phyloP scores from a whole-genome alignment of 169 alveolate genomes.

The Hepatocystis sp. region DNA sequence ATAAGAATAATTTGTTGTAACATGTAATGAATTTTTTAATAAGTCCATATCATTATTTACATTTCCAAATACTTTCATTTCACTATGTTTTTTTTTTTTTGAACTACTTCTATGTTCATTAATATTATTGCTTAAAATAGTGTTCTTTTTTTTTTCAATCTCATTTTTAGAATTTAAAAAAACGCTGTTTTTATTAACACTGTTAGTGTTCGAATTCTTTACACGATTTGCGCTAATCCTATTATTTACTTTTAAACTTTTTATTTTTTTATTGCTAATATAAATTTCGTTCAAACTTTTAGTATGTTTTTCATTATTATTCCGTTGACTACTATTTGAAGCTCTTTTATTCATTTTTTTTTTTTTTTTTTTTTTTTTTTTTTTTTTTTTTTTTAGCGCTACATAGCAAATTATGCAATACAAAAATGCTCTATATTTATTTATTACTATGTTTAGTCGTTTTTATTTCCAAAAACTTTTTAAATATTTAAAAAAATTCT shows the following conservation, averaged over 20 bases:
- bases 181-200: constrained; percentile 5
- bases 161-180: constrained; percentile 48
- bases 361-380: constrained; percentile 11
- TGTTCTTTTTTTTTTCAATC: constrained; percentile 8
- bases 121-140: constrained; percentile 3
- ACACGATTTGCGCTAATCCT: neutral
- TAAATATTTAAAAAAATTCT: neutral
- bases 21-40: constrained; percentile 2
- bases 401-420: constrained; percentile 10
- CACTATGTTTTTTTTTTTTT: constrained; percentile 62
- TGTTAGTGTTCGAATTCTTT: neutral
- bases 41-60: constrained; percentile 4
- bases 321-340: constrained; percentile 19
- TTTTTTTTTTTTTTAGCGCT: neutral
- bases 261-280: constrained; percentile 24
- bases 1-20: constrained; percentile 1
- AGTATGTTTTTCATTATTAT: constrained; percentile 28
- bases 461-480: neutral
- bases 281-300: constrained; percentile 40
- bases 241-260: neutral
- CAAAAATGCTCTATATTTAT: neutral
- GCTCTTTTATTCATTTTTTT: constrained; percentile 34
- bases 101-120: constrained; percentile 12
- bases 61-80: constrained; percentile 11
- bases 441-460: neutral